These are phyloP conservation scores for Odonthalia washingtoniensis DNA, from an alignment of 31 red algal genomes.

Conservation along the genomic window DNA sequence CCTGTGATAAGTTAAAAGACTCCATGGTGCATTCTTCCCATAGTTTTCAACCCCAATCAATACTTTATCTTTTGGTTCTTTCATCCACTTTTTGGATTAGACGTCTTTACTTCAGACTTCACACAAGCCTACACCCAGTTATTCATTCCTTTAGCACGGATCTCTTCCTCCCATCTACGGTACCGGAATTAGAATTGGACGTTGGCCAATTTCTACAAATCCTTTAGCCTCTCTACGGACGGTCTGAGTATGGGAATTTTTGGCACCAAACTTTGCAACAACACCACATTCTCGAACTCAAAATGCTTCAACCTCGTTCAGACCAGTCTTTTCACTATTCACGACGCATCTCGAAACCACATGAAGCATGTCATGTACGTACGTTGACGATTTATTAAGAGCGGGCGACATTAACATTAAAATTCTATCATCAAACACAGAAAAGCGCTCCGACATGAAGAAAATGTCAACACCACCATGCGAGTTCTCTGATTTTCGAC, in stretches of 20 bases:
- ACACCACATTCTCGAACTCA: slow-evolving; percentile 28
- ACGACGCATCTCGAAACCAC: neutral
- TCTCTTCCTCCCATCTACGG: slow-evolving; percentile 35
- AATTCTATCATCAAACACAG: neutral
- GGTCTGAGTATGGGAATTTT: slow-evolving; percentile 42
- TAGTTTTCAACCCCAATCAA: slow-evolving; percentile 44
- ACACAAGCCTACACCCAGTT: slow-evolving; percentile 50
- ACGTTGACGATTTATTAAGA: slow-evolving; percentile 43
- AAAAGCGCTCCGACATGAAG: neutral
- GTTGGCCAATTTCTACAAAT: slow-evolving; percentile 36
- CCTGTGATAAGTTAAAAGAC: too few species aligned
- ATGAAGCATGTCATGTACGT: slow-evolving; percentile 16
- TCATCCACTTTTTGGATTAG: slow-evolving; percentile 19
- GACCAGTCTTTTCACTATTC: slow-evolving; percentile 47
- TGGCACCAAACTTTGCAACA: slow-evolving; percentile 49
- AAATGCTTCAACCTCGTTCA: slow-evolving; percentile 12
- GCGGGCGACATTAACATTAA: neutral
- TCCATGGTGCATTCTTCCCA: slow-evolving; percentile 44
- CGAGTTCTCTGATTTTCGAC: slow-evolving; percentile 16
- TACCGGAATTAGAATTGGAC: slow-evolving; percentile 47
- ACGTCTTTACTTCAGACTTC: slow-evolving; percentile 49
- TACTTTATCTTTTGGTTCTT: slow-evolving; percentile 18
- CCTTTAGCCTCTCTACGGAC: slow-evolving; percentile 43
- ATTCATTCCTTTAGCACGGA: slow-evolving; percentile 25
- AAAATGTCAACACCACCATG: slow-evolving; percentile 2